phyloP scores from a whole-genome alignment of 2,329 filamentous ascomycete genomes.

The Dactylellina sp. region DNA sequence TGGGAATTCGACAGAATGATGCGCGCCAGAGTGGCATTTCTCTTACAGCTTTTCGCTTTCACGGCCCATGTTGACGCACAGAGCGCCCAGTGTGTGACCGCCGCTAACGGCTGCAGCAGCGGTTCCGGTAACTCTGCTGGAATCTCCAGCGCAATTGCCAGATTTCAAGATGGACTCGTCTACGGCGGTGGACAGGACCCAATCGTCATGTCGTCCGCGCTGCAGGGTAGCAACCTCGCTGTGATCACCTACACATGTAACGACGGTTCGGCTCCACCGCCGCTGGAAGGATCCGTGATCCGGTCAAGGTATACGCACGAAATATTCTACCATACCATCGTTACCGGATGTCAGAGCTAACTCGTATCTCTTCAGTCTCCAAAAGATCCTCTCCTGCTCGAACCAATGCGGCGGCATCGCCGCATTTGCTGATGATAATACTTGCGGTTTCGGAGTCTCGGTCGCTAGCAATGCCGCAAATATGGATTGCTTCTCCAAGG shows the following conservation, averaged over 20 bases:
- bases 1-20: no score
- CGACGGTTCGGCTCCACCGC: slow-evolving; percentile 8
- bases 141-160: slow-evolving; percentile 19
- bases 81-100: slow-evolving; percentile 31
- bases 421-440: slow-evolving; percentile 4
- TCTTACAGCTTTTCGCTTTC: no score
- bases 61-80: slow-evolving; percentile 36
- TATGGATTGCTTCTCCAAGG: slow-evolving; percentile 31
- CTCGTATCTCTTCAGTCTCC: no score
- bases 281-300: slow-evolving; percentile 29
- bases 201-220: slow-evolving; percentile 27
- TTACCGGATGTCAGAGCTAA: no score
- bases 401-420: slow-evolving; percentile 27
- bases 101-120: slow-evolving; percentile 22
- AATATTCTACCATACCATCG: no score
- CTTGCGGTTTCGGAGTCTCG: slow-evolving; percentile 26
- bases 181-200: slow-evolving; percentile 35
- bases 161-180: slow-evolving; percentile 22
- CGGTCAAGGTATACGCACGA: no score
- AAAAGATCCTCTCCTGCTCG: slow-evolving; percentile 27
- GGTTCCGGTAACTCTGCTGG: slow-evolving; percentile 11
- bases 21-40: no score
- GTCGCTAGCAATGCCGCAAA: slow-evolving; percentile 22
- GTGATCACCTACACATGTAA: slow-evolving; percentile 7
- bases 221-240: not conserved